A percentile compares a stretch with the other conserved stretches of the same genome.
These are phyloP conservation scores for Chionographis japonica DNA, from an alignment of 106 monocot species.

Conservation along the genomic window DNA sequence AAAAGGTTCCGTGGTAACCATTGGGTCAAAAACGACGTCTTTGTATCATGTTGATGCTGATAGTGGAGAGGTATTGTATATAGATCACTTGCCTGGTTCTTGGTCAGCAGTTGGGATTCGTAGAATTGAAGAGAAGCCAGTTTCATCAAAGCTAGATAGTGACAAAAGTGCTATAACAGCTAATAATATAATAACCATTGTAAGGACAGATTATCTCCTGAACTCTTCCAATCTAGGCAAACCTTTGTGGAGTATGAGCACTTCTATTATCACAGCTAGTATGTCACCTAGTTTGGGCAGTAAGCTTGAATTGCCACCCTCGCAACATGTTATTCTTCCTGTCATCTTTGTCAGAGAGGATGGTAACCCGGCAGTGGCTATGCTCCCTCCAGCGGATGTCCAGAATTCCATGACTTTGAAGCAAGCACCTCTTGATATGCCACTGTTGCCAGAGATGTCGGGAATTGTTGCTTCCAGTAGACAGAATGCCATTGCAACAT, in stretches of 20 bases:
- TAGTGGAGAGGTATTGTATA: constrained; percentile 57
- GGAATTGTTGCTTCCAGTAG: neutral
- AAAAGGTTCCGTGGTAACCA: constrained; percentile 29
- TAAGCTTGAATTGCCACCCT: constrained; percentile 7
- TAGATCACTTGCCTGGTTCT: constrained; percentile 22
- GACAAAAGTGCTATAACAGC: neutral
- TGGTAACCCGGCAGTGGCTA: constrained; percentile 1
- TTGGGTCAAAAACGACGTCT: constrained; percentile 73
- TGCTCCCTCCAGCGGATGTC: constrained; percentile 16
- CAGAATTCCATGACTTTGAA: neutral
- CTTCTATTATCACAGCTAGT: constrained; percentile 48
- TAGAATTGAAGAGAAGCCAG: constrained; percentile 33
- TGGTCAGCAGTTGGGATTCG: constrained; percentile 15
- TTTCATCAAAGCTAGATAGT: constrained; percentile 26
- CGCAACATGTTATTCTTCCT: constrained; percentile 6
- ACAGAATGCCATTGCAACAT: neutral
- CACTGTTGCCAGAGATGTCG: neutral
- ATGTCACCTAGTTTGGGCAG: constrained; percentile 3
- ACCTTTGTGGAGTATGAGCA: constrained; percentile 53
- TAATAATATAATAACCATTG: constrained; percentile 37
- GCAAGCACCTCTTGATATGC: constrained; percentile 2
- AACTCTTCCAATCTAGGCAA: constrained; percentile 39
- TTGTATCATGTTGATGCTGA: constrained; percentile 47
- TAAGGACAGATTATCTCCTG: constrained; percentile 66
- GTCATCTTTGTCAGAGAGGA: neutral